Evolutionary conservation across 176 grass and related monocot genomes (phyloP), one percentile per base, ranked within the genome.

Genomic region (Urochloa ruziziensis): DNA sequence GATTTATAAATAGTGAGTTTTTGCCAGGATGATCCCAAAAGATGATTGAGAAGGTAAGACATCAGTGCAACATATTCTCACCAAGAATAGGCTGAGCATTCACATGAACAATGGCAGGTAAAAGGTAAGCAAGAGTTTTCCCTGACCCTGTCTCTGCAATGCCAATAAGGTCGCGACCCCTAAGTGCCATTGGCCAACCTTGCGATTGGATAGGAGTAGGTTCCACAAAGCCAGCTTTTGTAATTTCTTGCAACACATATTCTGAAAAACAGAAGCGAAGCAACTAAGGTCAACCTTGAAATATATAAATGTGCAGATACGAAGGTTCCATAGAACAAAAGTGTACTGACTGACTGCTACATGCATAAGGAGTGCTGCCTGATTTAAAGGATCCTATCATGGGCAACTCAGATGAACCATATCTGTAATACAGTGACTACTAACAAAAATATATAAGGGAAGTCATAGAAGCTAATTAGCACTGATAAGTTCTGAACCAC

Each of bases 101-200:
- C 64, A 98, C 96, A 87, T 98, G 93, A 85, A 98, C 85, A 70
- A 98, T 94, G 32, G 96, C 87, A 88, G 96, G 96, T 70, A 98
- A 81, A 71, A 98, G 87, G 73, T 98, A 98, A 39, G 93, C 85
- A 70, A 99, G 84, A 66, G 93, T 99, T 89, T 99, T 99, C 75
- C 93, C 93, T 80, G 93, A 99, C 80, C 96, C 96, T 85, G 96
- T 99, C 88, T 99, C 96, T 67, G 93, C 95, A 86, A 99, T 92
- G 83, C 96, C 93, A 80, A 99, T 89, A 80, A 99, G 86, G 86
- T 96, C 89, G 54, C 96, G 93, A 3, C 96, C 96, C 86, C 91
- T 98, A 51, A 98, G 80, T 67, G 91, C 96, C 93, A 98, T 99
- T 51, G 96, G 96, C 96, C 96, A 99, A 52, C 96, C 96, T 85